These are phyloP conservation scores for Peronospora belbahrii DNA, from an alignment of 352 stramenopile species.

Conservation along the genomic window DNA sequence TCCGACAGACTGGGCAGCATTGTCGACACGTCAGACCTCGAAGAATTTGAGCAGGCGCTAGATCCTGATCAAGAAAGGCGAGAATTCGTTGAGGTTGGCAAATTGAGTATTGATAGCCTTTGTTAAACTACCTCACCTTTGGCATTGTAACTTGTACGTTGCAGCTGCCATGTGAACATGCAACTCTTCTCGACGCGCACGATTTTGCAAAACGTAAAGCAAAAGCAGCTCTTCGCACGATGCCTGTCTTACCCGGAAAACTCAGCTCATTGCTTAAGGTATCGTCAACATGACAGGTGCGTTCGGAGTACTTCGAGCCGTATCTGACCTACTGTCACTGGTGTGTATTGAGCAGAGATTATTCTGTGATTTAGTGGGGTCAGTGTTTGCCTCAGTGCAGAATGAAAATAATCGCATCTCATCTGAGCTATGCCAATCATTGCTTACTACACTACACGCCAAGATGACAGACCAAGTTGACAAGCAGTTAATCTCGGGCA, in stretches of 20 bases:
- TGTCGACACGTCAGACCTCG: constrained; percentile 64
- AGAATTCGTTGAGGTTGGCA: constrained; percentile 33
- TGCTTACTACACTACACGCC: constrained; percentile 48
- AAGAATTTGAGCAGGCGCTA: constrained; percentile 43
- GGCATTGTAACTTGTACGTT: constrained; percentile 3
- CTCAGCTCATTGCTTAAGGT: constrained; percentile 56
- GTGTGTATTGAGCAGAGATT: constrained; percentile 45
- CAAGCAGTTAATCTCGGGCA: constrained; percentile 34
- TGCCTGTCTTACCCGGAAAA: constrained; percentile 62
- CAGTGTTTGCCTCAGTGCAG: constrained; percentile 51
- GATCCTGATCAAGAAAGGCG: constrained; percentile 18
- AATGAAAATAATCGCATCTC: constrained; percentile 72
- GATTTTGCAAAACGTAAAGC: constrained; percentile 39
- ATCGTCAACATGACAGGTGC: background rate
- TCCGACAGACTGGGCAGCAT: constrained; percentile 52
- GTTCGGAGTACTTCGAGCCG: background rate
- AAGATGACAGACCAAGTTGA: constrained; percentile 56
- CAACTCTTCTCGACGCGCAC: constrained; percentile 43
- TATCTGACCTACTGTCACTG: constrained; percentile 1
- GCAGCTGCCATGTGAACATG: constrained; percentile 55
- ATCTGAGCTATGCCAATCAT: constrained; percentile 41
- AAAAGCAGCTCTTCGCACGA: constrained; percentile 38
- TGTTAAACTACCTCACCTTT: background rate
- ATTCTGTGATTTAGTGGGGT: constrained; percentile 67
- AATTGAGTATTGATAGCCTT: background rate